phyloP scores from a whole-genome alignment of 345 rosid species.

The Gossypium arboreum region DNA sequence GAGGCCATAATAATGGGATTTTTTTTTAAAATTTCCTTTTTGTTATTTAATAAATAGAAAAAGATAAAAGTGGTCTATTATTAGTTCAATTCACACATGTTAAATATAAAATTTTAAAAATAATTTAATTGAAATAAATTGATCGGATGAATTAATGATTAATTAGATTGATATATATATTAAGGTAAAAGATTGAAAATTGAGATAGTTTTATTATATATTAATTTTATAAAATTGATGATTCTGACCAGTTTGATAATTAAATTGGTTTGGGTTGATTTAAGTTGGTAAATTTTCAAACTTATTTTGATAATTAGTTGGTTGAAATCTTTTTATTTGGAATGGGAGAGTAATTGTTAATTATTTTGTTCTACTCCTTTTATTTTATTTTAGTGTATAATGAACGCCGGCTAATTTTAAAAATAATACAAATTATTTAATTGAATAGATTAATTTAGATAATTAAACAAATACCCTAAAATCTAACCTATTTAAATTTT shows the following conservation, averaged over 20 bases:
- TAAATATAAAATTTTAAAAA: too few relatives aligned
- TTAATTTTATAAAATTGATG: too few relatives aligned
- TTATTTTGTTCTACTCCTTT: not conserved
- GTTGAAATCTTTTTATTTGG: not conserved
- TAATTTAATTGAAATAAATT: too few relatives aligned
- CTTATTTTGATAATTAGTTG: not conserved
- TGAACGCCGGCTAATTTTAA: too few relatives aligned
- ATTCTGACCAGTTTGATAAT: too few relatives aligned
- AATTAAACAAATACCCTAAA: not conserved
- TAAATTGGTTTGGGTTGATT: not conserved
- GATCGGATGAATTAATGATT: too few relatives aligned
- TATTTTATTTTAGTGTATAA: not conserved
- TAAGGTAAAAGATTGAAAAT: too few relatives aligned
- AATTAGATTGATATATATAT: too few relatives aligned
- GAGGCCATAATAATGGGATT: slow-evolving; percentile 42
- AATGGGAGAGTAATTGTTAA: not conserved
- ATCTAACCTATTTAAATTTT: not conserved
- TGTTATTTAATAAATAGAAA: not conserved
- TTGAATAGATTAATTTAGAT: not conserved
- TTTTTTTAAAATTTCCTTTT: not conserved
- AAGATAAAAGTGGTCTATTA: too few relatives aligned
- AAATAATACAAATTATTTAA: not conserved
- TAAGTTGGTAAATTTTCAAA: not conserved
- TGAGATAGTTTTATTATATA: too few relatives aligned
- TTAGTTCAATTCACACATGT: too few relatives aligned